Evolutionary conservation across 768 basidiomycete species (phyloP), one percentile per base, ranked within the genome.

Genomic region (Termitomyces sp.): DNA sequence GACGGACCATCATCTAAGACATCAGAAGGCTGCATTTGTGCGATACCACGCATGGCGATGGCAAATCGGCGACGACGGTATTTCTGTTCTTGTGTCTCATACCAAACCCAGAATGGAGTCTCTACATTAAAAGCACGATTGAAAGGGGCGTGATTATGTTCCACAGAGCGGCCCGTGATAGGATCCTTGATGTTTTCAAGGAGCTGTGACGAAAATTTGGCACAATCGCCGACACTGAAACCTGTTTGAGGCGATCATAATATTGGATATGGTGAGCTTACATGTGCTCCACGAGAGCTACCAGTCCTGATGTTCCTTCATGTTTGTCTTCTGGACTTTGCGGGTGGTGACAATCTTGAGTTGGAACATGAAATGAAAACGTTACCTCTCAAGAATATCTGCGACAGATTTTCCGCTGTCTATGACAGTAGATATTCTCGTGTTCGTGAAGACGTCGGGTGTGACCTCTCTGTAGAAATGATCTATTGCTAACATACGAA

Each of bases 401-500:
- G 60, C 57, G 6, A 68, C 64, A 1, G 66, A 59, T 56, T 73
- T 74, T 7, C 65, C 63, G 2, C 65, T 72, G 51, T 73, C 71
- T 18, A 75, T 52, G 26, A 68, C 47, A 9, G 65, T 65, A 1
- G 71, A 72, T 41, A 77, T 65, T 9, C 73, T 70, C 10, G 70
- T 76, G 62, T 73, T 69, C 4, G 70, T 59, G 54, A 72, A 76
- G 0, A 74, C 70, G 59, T 75, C 69, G 1, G 72, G 71, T 15
- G 44, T 56, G 1, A 75, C 61, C 64, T 78, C 77, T 9, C 65
- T 65, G 55, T 72, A 78, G 36, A 71, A 67, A 31, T 76, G 73
- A 53, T 72, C 67, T 28, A 58, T 69, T 1, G 73, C 68, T 5
- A 77, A 68, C 8, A 66, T 58, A 8, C 75, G 69, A 37, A 78